Conservation (phyloP, 805 yeast genomes). For the Pichia nakasei region DNA sequence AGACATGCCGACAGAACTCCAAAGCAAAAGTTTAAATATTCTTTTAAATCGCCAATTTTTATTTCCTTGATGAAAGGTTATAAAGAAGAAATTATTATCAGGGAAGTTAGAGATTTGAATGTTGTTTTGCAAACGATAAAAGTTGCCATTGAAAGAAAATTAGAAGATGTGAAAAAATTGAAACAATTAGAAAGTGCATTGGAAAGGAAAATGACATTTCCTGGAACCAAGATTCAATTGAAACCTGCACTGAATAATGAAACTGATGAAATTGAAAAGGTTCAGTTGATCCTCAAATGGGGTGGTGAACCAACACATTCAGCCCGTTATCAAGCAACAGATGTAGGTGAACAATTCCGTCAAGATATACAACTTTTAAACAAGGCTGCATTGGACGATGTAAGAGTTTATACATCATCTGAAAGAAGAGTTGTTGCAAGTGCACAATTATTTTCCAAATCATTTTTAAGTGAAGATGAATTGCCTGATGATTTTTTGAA, state of each 20-base stretch:
- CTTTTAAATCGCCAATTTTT: slow-evolving; percentile 82
- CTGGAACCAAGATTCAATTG: slow-evolving; percentile 94
- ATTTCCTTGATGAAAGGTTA: slow-evolving; percentile 86
- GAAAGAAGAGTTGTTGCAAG: slow-evolving; percentile 92
- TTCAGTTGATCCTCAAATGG: slow-evolving; percentile 94
- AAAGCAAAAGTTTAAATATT: slow-evolving; percentile 92
- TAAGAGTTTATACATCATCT: slow-evolving; percentile 80
- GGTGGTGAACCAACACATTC: slow-evolving; percentile 99
- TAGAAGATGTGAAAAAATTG: slow-evolving; percentile 76
- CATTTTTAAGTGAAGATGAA: slow-evolving; percentile 60
- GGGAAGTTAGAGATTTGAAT: slow-evolving; percentile 78
- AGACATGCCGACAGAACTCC: slow-evolving; percentile 99
- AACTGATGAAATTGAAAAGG: slow-evolving; percentile 71
- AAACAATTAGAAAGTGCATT: slow-evolving; percentile 71
- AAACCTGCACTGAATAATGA: slow-evolving; percentile 73
- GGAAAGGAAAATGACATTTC: slow-evolving; percentile 80
- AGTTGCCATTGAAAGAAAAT: slow-evolving; percentile 65
- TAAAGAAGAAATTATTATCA: slow-evolving; percentile 88
- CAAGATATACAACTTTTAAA: slow-evolving; percentile 85
- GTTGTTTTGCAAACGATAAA: slow-evolving; percentile 80
- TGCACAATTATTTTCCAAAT: slow-evolving; percentile 77
- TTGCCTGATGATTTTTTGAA: slow-evolving; percentile 71
- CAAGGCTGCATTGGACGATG: slow-evolving; percentile 74
- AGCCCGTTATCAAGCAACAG: slow-evolving; percentile 88
- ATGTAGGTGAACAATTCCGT: slow-evolving; percentile 91